These are phyloP conservation scores for Pecoramyces ruminantium DNA, from an alignment of 192 early-diverging fungal genomes.

Conservation along the genomic window DNA sequence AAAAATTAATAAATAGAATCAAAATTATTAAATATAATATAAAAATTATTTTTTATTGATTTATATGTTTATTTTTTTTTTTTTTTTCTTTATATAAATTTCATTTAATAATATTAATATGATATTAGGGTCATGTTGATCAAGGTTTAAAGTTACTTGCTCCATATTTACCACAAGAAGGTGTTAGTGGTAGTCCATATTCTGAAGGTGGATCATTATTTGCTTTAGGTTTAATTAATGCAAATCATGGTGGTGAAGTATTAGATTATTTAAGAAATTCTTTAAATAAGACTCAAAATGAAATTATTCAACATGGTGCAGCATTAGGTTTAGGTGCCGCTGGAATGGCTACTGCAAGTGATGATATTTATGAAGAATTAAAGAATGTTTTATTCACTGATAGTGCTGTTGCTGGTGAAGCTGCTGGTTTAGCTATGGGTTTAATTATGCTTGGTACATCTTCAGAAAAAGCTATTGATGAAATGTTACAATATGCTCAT, in stretches of 20 bases:
- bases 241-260: conserved; percentile 76
- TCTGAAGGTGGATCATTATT: conserved; percentile 95
- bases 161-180: conserved; percentile 89
- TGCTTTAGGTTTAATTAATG: conserved; percentile 91
- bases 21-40: too few species aligned
- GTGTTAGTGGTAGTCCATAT: conserved; percentile 69
- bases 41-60: too few species aligned
- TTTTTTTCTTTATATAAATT: too few species aligned
- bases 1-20: too few species aligned
- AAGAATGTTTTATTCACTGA: conserved; percentile 80
- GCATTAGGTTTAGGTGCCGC: conserved; percentile 88
- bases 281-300: conserved; percentile 57
- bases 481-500: conserved; percentile 94
- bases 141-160: conserved; percentile 64
- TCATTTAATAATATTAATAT: too few species aligned
- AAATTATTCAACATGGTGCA: conserved; percentile 93
- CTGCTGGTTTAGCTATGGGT: conserved; percentile 90
- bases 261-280: conserved; percentile 66
- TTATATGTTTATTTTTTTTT: too few species aligned
- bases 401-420: conserved; percentile 92
- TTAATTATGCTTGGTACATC: conserved; percentile 92
- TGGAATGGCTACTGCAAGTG: conserved; percentile 85
- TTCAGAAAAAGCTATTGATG: conserved; percentile 59
- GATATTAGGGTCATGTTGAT: conserved; percentile 82
- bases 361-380: conserved; percentile 73